Conservation (phyloP, 2,329 filamentous ascomycete genomes). For the Clarireedia sp. region DNA sequence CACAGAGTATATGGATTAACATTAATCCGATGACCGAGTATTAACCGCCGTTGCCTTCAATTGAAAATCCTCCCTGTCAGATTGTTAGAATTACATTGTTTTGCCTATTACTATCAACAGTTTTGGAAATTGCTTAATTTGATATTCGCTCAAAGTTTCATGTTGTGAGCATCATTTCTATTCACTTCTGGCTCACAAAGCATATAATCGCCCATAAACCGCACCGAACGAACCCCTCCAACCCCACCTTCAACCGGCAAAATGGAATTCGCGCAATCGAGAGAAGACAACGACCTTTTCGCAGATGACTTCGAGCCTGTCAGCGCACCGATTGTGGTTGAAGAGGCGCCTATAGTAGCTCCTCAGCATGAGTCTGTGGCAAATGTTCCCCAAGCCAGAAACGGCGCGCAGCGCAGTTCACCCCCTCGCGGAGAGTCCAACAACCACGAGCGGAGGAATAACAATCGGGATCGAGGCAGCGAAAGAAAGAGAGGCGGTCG, state of each 20-base stretch:
- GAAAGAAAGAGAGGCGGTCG: conserved; percentile 11
- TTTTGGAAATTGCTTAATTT: too few relatives aligned
- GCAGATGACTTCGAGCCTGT: conserved; percentile 29
- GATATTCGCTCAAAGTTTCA: too few relatives aligned
- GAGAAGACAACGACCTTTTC: conserved; percentile 30
- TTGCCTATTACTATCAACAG: too few relatives aligned
- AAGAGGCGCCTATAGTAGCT: conserved; percentile 9
- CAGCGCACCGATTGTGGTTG: conserved; percentile 15
- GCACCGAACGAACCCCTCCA: background rate
- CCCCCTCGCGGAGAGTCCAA: background rate
- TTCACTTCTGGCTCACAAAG: too few relatives aligned
- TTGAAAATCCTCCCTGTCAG: background rate
- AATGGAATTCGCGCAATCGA: conserved; percentile 28
- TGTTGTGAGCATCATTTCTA: too few relatives aligned
- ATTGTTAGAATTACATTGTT: background rate
- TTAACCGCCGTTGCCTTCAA: background rate
- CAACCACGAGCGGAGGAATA: background rate
- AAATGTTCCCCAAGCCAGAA: background rate
- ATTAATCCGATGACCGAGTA: too few relatives aligned
- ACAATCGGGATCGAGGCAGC: conserved; percentile 9
- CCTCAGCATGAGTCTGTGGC: background rate
- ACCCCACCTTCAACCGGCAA: background rate
- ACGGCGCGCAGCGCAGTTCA: background rate
- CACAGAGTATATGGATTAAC: too few relatives aligned
- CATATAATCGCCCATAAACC: background rate